Percentiles rank a stretch among this genome's conserved stretches.
Evolutionary conservation across 345 rosid species (phyloP).

Genomic region (Tarenaya hassleriana): DNA sequence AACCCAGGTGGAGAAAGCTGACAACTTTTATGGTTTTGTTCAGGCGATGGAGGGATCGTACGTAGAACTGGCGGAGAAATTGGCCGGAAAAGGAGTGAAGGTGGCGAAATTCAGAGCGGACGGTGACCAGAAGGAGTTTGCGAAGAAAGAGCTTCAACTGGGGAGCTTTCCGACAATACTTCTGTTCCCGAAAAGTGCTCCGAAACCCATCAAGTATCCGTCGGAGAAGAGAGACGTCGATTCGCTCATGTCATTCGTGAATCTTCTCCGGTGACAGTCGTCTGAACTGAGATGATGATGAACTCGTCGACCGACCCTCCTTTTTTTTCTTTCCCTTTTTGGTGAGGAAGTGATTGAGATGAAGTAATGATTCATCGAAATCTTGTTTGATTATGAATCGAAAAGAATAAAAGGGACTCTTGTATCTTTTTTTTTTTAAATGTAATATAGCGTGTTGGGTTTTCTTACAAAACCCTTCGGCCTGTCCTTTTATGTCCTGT

Average conservation of each 20-base stretch:
- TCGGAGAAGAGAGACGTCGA: slow-evolving; percentile 72
- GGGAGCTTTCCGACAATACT: slow-evolving; percentile 69
- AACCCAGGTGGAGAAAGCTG: no score
- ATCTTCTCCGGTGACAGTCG: slow-evolving; percentile 49
- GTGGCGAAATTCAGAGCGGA: slow-evolving; percentile 75
- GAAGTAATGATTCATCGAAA: no score
- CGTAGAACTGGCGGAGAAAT: slow-evolving; percentile 51
- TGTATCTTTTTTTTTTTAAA: no score
- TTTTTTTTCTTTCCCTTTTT: no score
- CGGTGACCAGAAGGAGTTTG: slow-evolving; percentile 59
- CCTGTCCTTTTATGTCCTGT: no score
- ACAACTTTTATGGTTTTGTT: background rate
- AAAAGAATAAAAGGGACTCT: no score
- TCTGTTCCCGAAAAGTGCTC: slow-evolving; percentile 54
- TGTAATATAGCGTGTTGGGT: no score
- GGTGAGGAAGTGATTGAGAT: no score
- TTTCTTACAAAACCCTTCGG: no score
- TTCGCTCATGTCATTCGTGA: slow-evolving; percentile 64
- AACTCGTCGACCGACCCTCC: background rate
- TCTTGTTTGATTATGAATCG: no score
- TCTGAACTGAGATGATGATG: no score
- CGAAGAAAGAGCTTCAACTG: slow-evolving; percentile 47
- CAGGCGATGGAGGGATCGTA: slow-evolving; percentile 63
- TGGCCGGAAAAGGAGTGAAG: slow-evolving; percentile 59
- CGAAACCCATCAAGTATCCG: slow-evolving; percentile 54